phyloP scores from a whole-genome alignment of 1,284 basidiomycete species.

The Fistulinella staudtii region DNA sequence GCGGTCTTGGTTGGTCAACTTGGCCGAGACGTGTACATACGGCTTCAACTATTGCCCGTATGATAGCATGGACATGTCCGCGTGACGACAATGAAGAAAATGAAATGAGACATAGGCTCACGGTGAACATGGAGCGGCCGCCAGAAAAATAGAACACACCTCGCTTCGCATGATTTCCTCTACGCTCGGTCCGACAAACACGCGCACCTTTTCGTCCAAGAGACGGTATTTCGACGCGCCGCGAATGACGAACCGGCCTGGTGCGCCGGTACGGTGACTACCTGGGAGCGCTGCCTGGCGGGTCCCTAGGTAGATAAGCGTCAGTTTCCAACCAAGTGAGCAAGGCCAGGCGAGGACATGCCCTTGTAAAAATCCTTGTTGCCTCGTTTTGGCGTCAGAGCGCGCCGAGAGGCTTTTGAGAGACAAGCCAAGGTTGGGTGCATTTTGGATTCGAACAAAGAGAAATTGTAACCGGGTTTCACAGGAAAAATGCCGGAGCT shows the following conservation, averaged over 20 bases:
- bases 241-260: constrained; percentile 73
- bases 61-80: too few species aligned
- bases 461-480: too few species aligned
- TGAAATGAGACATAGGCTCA: too few species aligned
- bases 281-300: constrained; percentile 78
- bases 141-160: constrained; percentile 42
- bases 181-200: constrained; percentile 76
- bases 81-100: too few species aligned
- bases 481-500: too few species aligned
- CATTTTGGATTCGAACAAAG: too few species aligned
- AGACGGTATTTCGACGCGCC: constrained; percentile 78
- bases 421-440: constrained; percentile 61
- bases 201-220: constrained; percentile 76
- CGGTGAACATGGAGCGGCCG: not conserved
- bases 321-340: too few species aligned
- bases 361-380: constrained; percentile 97
- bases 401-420: constrained; percentile 76
- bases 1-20: constrained; percentile 20
- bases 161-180: constrained; percentile 58
- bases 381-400: constrained; percentile 78
- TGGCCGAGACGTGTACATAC: constrained; percentile 37
- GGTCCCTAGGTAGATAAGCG: constrained; percentile 64
- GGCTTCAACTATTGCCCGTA: constrained; percentile 45
- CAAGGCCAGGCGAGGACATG: constrained; percentile 32
- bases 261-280: constrained; percentile 83